Evolutionary conservation across 2,329 filamentous ascomycete species (phyloP), one percentile per base, ranked within the genome.

Genomic region (Immersiporthe knoxdaviesiana): DNA sequence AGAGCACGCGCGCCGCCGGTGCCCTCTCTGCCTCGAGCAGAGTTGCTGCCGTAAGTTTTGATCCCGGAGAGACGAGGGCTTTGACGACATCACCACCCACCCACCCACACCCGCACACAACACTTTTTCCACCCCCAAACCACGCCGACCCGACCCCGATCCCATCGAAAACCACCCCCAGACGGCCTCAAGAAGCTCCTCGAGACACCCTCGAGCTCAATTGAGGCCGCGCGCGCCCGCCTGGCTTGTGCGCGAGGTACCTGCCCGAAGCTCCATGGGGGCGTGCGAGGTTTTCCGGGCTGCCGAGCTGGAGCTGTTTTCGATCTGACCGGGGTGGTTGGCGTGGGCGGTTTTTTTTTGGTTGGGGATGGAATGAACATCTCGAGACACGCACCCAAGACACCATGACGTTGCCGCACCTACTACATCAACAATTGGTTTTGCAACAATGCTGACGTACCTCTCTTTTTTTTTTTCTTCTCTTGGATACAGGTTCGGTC

Each of bases 1-100:
- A 97, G 89, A 97, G 94, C 84, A 92, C 92, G 87, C 94, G 94
- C 88, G 92, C 92, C 84, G 92, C 95, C 85, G 92, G 93, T 87
- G 93, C 93, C 86, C 90, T 97, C 87, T 93, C 93, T 91, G 92
- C 93, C 81, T 88, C 92, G 80, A 90, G 93, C 88, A 93, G 94
- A 89, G 90, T 97, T 86, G 91, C 91, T 84, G 91, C 91, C 86
- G 96, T 98, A 94, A 91, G 95, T 97, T 82, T 80, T 81, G 59
- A 3, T 41, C 32, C 27, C 4, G 27, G 5, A 56, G 79, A 80
- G n/a, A 24, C 47, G 41, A 63, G 32, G 44, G 54, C 41, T 47
- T 41, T 44, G 61, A 66, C 69, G 69, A 71, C 69, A 66, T 66
- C 65, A 66, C 47, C 39, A 50, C 60, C 50, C 50, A 30, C 63